Evolutionary conservation across 129 eudicot genomes (phyloP), one percentile per base, ranked within the genome.

Genomic region (Arctium minus): DNA sequence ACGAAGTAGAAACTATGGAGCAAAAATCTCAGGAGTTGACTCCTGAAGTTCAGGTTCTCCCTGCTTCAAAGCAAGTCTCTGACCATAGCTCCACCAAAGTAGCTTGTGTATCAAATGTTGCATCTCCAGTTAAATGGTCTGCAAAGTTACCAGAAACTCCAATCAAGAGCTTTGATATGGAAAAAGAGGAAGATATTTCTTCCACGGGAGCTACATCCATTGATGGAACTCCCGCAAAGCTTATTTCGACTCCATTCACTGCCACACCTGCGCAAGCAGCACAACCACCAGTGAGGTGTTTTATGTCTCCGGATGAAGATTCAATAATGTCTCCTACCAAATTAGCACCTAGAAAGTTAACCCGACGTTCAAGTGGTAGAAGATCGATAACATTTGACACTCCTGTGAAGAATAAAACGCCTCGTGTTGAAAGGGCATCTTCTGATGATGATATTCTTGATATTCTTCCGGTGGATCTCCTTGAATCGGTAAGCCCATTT

Each of bases 251-350:
- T 78, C 98, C 97, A n/a, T 84, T 80, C 86, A 87, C 86, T 84
- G 86, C 90, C 48, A 92, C 97, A 73, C 98, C 97, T 39, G 81
- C 83, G 22, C 86, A 84, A 70, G 80, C 75, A 30, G 70, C 90
- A 8, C 86, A 64, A 9, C 78, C 93, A 11, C 88, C 86, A 4
- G 88, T 88, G 71, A 88, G 93, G 76, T 29, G 90, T 50, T 74
- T 82, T 46, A 92, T 88, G 92, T 91, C 89, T 73, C 91, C 97
- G 1, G 88, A 91, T 81, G 90, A 86, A 46, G 85, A 88, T 62
- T 77, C 88, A n/a, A 74, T 77, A 30, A 76, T 30, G 78, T 75
- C 93, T 5, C 89, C 68, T 60, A 60, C 68, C 68, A 60, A 17
- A 60, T 53, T 13, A 15, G 9, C 68, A 22, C 94, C 50, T 40